Conservation (phyloP, 2,329 filamentous ascomycete species). For the Scedosporium dehoogii region DNA sequence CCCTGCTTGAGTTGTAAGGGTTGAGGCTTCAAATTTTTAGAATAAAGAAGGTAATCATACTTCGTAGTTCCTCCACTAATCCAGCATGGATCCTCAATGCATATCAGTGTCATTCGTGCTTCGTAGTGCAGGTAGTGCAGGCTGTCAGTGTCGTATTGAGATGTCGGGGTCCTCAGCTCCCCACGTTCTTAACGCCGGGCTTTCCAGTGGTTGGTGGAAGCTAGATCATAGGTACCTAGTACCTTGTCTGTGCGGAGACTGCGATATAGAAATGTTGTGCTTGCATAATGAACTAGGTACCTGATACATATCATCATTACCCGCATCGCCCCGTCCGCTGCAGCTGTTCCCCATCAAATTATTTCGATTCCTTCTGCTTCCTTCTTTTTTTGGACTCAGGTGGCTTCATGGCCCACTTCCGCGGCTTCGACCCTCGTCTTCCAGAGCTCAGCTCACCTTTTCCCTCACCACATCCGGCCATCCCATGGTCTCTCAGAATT, state of each 20-base stretch:
- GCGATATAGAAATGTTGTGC: background rate
- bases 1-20: too few relatives aligned
- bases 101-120: background rate
- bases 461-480: background rate
- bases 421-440: background rate
- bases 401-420: background rate
- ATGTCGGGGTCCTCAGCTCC: background rate
- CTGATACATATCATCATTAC: background rate
- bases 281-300: background rate
- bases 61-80: background rate
- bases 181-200: background rate
- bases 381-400: background rate
- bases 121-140: too few relatives aligned
- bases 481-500: background rate
- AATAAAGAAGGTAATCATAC: too few relatives aligned
- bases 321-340: background rate
- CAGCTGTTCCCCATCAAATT: background rate
- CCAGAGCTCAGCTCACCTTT: background rate
- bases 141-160: too few relatives aligned
- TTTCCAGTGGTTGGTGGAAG: background rate
- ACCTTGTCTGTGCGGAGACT: background rate
- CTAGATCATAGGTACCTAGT: background rate
- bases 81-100: background rate
- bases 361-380: background rate
- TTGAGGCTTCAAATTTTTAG: too few relatives aligned